phyloP scores from a whole-genome alignment of 768 basidiomycete species.

The Boletus insuetus region DNA sequence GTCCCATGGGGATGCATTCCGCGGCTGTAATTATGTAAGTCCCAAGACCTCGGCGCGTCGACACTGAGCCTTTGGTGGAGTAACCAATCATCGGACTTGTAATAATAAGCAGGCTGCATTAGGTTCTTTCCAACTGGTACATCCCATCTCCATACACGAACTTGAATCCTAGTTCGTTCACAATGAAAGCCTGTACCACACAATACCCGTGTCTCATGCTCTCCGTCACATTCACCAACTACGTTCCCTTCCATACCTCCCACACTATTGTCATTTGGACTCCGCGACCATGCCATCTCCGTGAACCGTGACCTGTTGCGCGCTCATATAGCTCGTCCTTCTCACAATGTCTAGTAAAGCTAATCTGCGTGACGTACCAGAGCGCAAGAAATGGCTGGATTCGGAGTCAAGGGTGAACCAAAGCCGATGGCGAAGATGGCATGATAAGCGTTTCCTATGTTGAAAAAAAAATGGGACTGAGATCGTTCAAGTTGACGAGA shows the following conservation, averaged over 20 bases:
- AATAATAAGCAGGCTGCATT: no score
- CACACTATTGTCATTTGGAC: slow-evolving; percentile 17
- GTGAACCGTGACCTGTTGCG: slow-evolving; percentile 5
- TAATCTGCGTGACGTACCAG: slow-evolving; percentile 21
- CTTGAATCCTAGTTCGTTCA: slow-evolving; percentile 11
- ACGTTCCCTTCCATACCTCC: slow-evolving; percentile 12
- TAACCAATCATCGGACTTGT: no score
- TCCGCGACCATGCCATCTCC: slow-evolving; percentile 17
- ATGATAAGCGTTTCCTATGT: slow-evolving; percentile 6
- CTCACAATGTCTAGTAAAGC: slow-evolving; percentile 20
- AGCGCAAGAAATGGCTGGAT: slow-evolving; percentile 8
- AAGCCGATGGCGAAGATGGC: slow-evolving; percentile 9
- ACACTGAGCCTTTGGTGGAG: no score
- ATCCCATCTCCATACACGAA: slow-evolving; percentile 8
- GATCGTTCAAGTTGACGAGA: no score
- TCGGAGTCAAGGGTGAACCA: slow-evolving; percentile 13
- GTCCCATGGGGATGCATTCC: no score
- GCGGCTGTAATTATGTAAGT: no score
- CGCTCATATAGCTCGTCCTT: slow-evolving; percentile 12
- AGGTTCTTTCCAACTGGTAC: neutral
- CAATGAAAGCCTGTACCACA: slow-evolving; percentile 13
- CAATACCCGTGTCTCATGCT: slow-evolving; percentile 3
- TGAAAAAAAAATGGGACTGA: no score
- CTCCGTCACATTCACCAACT: slow-evolving; percentile 10
- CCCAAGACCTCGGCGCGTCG: no score